Evolutionary conservation across 1,284 basidiomycete species (phyloP).

Genomic region (Fomes fomentarius): DNA sequence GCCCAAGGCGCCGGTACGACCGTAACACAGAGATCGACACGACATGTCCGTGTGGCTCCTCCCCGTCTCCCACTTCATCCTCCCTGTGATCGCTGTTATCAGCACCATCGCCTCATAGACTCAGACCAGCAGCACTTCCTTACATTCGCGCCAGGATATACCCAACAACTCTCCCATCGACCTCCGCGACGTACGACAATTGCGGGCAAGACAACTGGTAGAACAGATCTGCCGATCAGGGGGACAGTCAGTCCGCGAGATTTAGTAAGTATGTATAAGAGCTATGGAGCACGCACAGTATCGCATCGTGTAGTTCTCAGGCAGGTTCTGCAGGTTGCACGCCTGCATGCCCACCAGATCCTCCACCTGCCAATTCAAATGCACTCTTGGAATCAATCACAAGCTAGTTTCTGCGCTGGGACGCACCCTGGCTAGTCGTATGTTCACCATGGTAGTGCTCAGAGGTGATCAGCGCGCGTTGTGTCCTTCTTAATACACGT

Average conservation of each 20-base stretch:
- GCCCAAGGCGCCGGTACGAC: constrained; percentile 81
- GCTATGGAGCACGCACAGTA: constrained; percentile 90
- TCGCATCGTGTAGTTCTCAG: constrained; percentile 86
- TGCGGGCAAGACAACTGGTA: constrained; percentile 92
- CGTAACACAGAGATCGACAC: constrained; percentile 90
- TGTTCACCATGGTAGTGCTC: constrained; percentile 45
- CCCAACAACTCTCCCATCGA: constrained; percentile 88
- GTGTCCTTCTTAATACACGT: too few relatives aligned
- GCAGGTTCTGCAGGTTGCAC: constrained; percentile 86
- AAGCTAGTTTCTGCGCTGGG: not conserved
- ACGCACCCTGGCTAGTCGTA: constrained; percentile 59
- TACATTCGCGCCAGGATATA: constrained; percentile 96
- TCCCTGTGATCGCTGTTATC: constrained; percentile 49
- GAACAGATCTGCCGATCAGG: constrained; percentile 83
- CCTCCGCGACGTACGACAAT: constrained; percentile 92
- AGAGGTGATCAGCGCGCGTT: too few relatives aligned
- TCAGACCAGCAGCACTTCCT: constrained; percentile 12
- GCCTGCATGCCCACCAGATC: constrained; percentile 92
- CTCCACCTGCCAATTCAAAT: constrained; percentile 45
- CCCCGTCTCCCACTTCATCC: constrained; percentile 64
- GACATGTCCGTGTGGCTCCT: constrained; percentile 82
- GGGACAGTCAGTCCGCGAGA: too few relatives aligned
- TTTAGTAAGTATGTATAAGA: too few relatives aligned
- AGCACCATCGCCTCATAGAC: not conserved
- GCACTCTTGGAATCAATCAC: not conserved